These are phyloP conservation scores for Hypoxylon sp. DNA, from an alignment of 2,329 filamentous ascomycete genomes.

Conservation along the genomic window DNA sequence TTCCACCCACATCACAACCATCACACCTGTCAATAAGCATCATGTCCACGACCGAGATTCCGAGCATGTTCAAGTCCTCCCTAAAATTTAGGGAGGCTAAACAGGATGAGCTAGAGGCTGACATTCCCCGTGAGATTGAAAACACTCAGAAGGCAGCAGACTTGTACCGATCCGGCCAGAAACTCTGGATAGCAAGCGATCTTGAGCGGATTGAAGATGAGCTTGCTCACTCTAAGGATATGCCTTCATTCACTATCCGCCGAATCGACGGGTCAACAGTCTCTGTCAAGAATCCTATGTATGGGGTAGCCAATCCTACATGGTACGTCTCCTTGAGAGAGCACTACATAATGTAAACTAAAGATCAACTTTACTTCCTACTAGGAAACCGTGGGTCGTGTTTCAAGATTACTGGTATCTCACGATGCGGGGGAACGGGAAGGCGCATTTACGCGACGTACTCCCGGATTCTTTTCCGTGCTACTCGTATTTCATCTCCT, in stretches of 20 bases:
- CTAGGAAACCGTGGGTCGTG: conserved; percentile 45
- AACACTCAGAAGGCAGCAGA: conserved; percentile 35
- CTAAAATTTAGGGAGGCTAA: background rate
- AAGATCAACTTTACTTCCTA: background rate
- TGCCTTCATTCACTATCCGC: conserved; percentile 25
- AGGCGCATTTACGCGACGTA: background rate
- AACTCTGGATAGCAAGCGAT: conserved; percentile 46
- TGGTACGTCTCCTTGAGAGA: conserved; percentile 32
- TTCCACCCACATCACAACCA: background rate
- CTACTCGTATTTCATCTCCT: conserved; percentile 48
- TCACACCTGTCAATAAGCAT: background rate
- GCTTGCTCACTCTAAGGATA: conserved; percentile 32
- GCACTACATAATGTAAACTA: background rate
- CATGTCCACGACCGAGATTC: background rate
- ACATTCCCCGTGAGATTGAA: background rate
- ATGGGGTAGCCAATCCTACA: conserved; percentile 35
- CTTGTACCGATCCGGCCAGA: conserved; percentile 43
- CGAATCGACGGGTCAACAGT: conserved; percentile 44
- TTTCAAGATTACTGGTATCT: conserved; percentile 49
- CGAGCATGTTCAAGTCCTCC: background rate
- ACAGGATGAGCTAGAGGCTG: background rate
- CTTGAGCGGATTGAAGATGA: conserved; percentile 46
- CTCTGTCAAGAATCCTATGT: conserved; percentile 43
- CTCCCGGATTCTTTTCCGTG: conserved; percentile 35
- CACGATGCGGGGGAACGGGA: background rate